Evolutionary conservation across 805 yeast species (phyloP), one percentile per base, ranked within the genome.

Genomic region (Candida xyloterini): DNA sequence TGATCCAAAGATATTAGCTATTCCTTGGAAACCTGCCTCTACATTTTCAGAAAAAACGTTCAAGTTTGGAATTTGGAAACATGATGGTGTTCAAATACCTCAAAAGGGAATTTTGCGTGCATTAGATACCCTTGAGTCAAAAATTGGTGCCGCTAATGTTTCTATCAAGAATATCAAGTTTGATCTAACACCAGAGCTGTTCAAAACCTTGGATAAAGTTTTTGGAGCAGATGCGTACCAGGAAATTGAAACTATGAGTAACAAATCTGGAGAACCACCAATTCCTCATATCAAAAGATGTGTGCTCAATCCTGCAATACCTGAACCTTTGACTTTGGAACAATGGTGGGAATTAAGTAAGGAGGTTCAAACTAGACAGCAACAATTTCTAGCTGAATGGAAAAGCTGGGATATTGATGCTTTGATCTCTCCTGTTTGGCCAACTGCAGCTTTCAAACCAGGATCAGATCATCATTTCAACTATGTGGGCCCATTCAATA

Each of bases 401-500:
- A 30, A 50, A 7, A 51, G 48, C 1, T 25, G 37, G 24, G 45
- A 26, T 10, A 29, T 36, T 10, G 40, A 36, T 18, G 40, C 25
- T 10, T 22, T 36, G 29, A 9, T 74, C 27, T 61, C 68, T 43
- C 79, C 79, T 5, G 67, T 65, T n/a, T 66, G 67, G 66, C 63
- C 62, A 15, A 45, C 65, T 1, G 50, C 70, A 1, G 62, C 75
- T 0, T 68, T 67, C 23, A 55, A 55, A 22, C 65, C 68, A 26
- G 26, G 38, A 22, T 35, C 42, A 8, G 15, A 29, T 8, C 32
- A 27, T 7, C 24, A 30, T 20, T 62, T 66, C 38, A 75, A 74
- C 10, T 81, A 81, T 58, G 77, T 84, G 4, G 65, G 70, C 18
- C 62, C 73, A 53, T 74, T 70, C 56, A 78, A 78, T 53, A 56